These are phyloP conservation scores for Oropetium thomaeum DNA, from an alignment of 176 grass and related monocot species.

Conservation along the genomic window DNA sequence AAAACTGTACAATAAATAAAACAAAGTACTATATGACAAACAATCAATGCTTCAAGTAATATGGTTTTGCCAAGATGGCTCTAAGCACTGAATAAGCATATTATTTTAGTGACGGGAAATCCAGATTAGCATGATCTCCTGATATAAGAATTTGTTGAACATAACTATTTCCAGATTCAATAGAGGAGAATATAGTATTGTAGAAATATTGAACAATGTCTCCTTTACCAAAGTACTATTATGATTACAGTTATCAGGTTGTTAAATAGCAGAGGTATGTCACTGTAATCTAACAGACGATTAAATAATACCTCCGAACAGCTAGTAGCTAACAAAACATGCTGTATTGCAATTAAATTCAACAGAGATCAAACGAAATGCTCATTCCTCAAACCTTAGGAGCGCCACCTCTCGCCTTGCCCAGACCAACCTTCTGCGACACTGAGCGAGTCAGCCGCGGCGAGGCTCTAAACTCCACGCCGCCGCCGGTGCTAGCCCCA, in stretches of 20 bases:
- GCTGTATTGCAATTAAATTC: not conserved
- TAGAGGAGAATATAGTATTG: not conserved
- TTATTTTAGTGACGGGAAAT: not conserved
- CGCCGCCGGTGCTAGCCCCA: not conserved
- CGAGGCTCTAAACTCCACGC: slow-evolving; percentile 22
- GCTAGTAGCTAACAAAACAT: not conserved
- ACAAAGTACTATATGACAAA: not conserved
- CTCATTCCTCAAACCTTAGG: slow-evolving; percentile 50
- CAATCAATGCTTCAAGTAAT: not conserved
- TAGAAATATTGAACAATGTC: slow-evolving; percentile 1
- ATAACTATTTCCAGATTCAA: not conserved
- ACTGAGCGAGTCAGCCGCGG: slow-evolving; percentile 52
- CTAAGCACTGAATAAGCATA: not conserved
- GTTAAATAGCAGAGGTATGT: slow-evolving; percentile 17
- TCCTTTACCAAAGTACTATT: not conserved
- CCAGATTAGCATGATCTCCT: not conserved
- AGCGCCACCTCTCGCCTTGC: slow-evolving; percentile 50
- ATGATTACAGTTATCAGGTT: not conserved
- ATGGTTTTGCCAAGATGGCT: not conserved
- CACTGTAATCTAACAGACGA: not conserved
- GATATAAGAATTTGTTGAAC: not conserved
- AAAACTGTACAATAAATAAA: not conserved
- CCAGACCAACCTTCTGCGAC: slow-evolving; percentile 64
- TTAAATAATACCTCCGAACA: slow-evolving; percentile 3
- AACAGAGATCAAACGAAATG: slow-evolving; percentile 12